Percentiles rank a stretch among this genome's conserved stretches.
These are phyloP conservation scores for Parasarocladium wereldwijsianum DNA, from an alignment of 2,329 filamentous ascomycete species.

Conservation along the genomic window DNA sequence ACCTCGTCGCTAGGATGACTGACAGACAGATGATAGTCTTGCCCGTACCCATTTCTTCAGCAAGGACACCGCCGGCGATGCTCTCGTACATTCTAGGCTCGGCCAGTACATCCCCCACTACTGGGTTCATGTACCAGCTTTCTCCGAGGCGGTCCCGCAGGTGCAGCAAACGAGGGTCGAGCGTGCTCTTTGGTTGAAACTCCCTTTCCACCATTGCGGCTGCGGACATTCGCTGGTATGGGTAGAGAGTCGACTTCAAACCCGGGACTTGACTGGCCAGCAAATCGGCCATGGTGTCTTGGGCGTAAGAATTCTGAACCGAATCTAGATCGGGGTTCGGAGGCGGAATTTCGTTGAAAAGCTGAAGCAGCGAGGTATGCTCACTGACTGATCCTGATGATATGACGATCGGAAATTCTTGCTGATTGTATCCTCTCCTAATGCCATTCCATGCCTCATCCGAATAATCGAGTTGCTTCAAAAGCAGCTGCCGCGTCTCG, in stretches of 20 bases:
- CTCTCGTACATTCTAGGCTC: conserved; percentile 63
- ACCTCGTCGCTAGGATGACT: conserved; percentile 60
- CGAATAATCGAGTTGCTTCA: conserved; percentile 42
- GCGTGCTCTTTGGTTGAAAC: conserved; percentile 40
- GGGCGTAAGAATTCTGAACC: conserved; percentile 34
- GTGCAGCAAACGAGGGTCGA: conserved; percentile 60
- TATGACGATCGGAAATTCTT: not conserved
- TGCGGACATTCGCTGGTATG: conserved; percentile 67
- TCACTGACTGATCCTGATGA: conserved; percentile 10
- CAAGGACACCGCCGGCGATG: conserved; percentile 60
- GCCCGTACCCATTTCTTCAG: conserved; percentile 68
- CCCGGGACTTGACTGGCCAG: conserved; percentile 38
- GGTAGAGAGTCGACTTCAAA: conserved; percentile 51
- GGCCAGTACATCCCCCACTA: conserved; percentile 44
- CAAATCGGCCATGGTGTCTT: conserved; percentile 39
- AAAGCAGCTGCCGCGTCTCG: conserved; percentile 29
- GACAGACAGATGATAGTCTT: conserved; percentile 82
- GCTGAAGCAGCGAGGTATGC: conserved; percentile 43
- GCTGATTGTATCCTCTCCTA: conserved; percentile 7
- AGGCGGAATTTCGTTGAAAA: conserved; percentile 62
- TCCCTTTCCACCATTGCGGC: conserved; percentile 79
- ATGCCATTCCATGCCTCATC: conserved; percentile 37
- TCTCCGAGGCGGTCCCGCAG: conserved; percentile 44
- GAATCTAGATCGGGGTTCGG: conserved; percentile 40
- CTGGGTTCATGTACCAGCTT: conserved; percentile 56